These are phyloP conservation scores for Zizania palustris DNA, from an alignment of 202 grass and related monocot species.

Conservation along the genomic window DNA sequence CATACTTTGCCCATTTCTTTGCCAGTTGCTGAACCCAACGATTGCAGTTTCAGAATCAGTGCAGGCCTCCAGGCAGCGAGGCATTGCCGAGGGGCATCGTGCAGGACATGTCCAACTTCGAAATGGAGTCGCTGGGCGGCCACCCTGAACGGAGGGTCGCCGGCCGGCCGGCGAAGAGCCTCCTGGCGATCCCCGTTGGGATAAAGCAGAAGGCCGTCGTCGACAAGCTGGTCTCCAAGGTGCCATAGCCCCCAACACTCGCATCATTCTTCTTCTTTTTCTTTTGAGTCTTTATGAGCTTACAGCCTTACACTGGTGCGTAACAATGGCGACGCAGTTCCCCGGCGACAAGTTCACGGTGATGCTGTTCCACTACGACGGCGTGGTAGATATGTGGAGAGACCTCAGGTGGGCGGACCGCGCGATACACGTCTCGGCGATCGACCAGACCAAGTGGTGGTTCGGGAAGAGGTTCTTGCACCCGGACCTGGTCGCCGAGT, in stretches of 20 bases:
- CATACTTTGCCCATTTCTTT: too few species aligned
- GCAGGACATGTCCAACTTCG: slow-evolving; percentile 64
- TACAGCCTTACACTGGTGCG: background rate
- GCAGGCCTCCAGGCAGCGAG: slow-evolving; percentile 61
- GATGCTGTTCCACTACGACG: slow-evolving; percentile 97
- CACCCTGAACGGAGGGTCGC: slow-evolving; percentile 30
- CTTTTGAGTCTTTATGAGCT: background rate
- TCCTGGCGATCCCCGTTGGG: slow-evolving; percentile 82
- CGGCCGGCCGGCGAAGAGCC: slow-evolving; percentile 51
- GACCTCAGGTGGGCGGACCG: slow-evolving; percentile 64
- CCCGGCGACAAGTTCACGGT: slow-evolving; percentile 56
- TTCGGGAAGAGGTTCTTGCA: slow-evolving; percentile 95
- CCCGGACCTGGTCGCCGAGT: slow-evolving; percentile 77
- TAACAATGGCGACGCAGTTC: slow-evolving; percentile 52
- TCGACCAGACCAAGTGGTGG: slow-evolving; percentile 98
- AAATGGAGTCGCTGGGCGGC: slow-evolving; percentile 69
- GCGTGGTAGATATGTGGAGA: slow-evolving; percentile 70
- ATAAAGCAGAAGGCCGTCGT: slow-evolving; percentile 85
- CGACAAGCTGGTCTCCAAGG: slow-evolving; percentile 79
- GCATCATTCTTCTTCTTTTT: background rate
- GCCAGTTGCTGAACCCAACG: slow-evolving; percentile 19
- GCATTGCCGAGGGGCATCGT: slow-evolving; percentile 85
- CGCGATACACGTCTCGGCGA: slow-evolving; percentile 66
- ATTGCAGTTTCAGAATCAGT: slow-evolving; percentile 45
- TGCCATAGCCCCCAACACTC: slow-evolving; percentile 30